phyloP scores from a whole-genome alignment of 345 rosid species.

The Eutrema yunnanense region DNA sequence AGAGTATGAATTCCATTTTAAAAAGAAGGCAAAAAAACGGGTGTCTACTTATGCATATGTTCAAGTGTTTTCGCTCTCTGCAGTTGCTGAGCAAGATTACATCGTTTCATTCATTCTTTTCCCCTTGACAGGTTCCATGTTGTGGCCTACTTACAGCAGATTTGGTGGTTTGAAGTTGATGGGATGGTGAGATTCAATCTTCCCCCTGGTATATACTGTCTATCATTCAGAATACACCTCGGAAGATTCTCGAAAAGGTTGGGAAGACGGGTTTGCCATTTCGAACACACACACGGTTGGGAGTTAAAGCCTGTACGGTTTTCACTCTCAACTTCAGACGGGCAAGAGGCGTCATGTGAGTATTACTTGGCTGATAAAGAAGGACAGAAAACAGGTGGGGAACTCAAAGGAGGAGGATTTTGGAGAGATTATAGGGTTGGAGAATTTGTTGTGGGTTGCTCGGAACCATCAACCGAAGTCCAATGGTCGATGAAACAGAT shows the following conservation, averaged over 20 bases:
- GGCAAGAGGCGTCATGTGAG: slow-evolving; percentile 53
- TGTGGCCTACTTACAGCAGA: slow-evolving; percentile 79
- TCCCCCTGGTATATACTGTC: slow-evolving; percentile 65
- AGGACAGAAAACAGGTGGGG: slow-evolving; percentile 53
- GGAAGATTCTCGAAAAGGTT: slow-evolving; percentile 72
- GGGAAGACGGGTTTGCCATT: slow-evolving; percentile 61
- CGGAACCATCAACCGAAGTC: slow-evolving; percentile 56
- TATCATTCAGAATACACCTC: slow-evolving; percentile 74
- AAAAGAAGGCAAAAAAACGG: background rate
- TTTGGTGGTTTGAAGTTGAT: slow-evolving; percentile 94
- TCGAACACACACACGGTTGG: slow-evolving; percentile 82
- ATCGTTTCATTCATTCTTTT: background rate
- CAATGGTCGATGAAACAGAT: slow-evolving; percentile 86
- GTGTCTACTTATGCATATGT: background rate
- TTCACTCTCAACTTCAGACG: slow-evolving; percentile 58
- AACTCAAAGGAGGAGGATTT: background rate
- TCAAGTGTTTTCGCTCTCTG: background rate
- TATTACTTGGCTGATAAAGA: slow-evolving; percentile 45
- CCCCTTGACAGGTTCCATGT: slow-evolving; percentile 46
- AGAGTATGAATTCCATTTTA: no score
- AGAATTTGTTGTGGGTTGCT: slow-evolving; percentile 53
- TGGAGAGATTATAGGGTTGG: slow-evolving; percentile 58
- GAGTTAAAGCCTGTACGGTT: slow-evolving; percentile 66
- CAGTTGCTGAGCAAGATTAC: background rate
- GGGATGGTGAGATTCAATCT: slow-evolving; percentile 71